Evolutionary conservation across 352 stramenopile genomes (phyloP).

Genomic region (Globisporangium viniferum): DNA sequence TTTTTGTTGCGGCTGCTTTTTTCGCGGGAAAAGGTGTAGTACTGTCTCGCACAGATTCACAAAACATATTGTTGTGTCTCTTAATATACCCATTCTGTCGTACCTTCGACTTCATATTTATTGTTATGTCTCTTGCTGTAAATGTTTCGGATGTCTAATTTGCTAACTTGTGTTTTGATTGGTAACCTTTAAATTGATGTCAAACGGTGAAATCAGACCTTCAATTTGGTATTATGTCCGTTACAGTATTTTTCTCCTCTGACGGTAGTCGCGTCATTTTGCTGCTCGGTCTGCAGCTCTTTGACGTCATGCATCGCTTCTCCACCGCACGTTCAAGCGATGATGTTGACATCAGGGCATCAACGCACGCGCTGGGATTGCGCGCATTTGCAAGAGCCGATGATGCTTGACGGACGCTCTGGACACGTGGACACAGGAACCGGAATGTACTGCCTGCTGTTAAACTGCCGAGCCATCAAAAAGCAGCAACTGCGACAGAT

Average conservation of each 20-base stretch:
- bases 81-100: background rate
- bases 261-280: slow-evolving; percentile 15
- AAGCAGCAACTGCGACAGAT: background rate
- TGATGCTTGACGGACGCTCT: background rate
- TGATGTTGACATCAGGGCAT: background rate
- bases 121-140: background rate
- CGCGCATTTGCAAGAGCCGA: background rate
- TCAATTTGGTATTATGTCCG: background rate
- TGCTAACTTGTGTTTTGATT: background rate
- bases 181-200: background rate
- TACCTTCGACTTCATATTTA: background rate
- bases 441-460: background rate
- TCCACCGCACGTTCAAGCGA: slow-evolving; percentile 5
- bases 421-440: background rate
- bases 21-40: slow-evolving; percentile 10
- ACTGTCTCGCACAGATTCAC: background rate
- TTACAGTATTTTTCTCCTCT: background rate
- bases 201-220: background rate
- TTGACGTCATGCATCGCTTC: slow-evolving; percentile 6
- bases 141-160: background rate
- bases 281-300: background rate
- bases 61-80: background rate
- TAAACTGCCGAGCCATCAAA: background rate
- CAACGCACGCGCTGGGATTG: slow-evolving; percentile 2
- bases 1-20: slow-evolving; percentile 1